Conservation (phyloP, 2,329 filamentous ascomycete genomes). For the Arthrobotrys sinensis region DNA sequence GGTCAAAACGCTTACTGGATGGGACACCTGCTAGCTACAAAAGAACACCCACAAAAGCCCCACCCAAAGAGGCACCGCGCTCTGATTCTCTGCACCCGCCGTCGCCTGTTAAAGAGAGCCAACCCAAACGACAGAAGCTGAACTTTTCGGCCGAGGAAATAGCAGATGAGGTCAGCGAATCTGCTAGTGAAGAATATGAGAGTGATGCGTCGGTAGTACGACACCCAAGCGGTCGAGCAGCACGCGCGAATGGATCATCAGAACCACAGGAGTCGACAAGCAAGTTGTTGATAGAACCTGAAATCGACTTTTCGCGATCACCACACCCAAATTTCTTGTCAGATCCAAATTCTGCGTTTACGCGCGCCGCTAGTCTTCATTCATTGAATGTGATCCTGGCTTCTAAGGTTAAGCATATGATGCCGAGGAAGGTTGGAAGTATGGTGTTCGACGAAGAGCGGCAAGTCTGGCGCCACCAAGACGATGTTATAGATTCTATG, state of each 20-base stretch:
- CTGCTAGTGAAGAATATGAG: neutral
- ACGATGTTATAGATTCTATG: slow-evolving; percentile 16
- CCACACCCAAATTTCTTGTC: slow-evolving; percentile 49
- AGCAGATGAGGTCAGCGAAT: slow-evolving; percentile 12
- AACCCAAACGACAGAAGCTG: slow-evolving; percentile 51
- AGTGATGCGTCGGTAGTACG: slow-evolving; percentile 7
- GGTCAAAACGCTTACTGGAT: slow-evolving; percentile 45
- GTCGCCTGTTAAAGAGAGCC: slow-evolving; percentile 52
- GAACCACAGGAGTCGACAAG: slow-evolving; percentile 35
- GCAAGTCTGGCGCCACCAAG: slow-evolving; percentile 39
- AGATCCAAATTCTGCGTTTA: slow-evolving; percentile 37
- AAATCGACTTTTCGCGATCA: slow-evolving; percentile 51
- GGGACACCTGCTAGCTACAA: slow-evolving; percentile 37
- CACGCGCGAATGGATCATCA: neutral
- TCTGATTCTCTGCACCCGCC: slow-evolving; percentile 37
- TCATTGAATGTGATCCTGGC: slow-evolving; percentile 57
- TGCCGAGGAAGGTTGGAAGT: slow-evolving; percentile 52
- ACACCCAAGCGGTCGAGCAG: slow-evolving; percentile 8
- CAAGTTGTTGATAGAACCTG: slow-evolving; percentile 41
- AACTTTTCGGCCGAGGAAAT: slow-evolving; percentile 12
- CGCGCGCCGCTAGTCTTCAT: slow-evolving; percentile 30
- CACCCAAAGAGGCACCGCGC: slow-evolving; percentile 6
- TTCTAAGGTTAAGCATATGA: slow-evolving; percentile 56
- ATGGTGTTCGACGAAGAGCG: slow-evolving; percentile 57
- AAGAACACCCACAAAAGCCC: slow-evolving; percentile 9